Evolutionary conservation across 495 filamentous ascomycete genomes (phyloP), one percentile per base, ranked within the genome.

Genomic region (Talaromyces trachyspermus): DNA sequence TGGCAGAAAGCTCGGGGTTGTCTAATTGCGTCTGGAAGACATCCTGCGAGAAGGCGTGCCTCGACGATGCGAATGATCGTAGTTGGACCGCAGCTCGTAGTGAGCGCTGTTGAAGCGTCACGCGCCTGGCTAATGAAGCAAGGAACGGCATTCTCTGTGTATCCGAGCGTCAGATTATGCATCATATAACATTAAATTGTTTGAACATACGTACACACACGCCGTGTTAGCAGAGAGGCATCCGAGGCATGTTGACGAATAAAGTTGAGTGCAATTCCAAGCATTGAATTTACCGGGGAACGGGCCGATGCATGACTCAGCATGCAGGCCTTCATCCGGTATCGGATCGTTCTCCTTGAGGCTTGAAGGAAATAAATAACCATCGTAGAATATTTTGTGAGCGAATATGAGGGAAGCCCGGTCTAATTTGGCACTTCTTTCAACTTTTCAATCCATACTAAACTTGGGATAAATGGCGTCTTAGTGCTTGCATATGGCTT

Each of bases 21-120:
- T 75, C 59, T 2, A 69, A 50, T 49, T 75, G 74, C 9, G 75
- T 68, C 29, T 74, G 73, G 49, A 78, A 78, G 32, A 72, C 71
- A 47, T 76, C 68, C 47, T 67, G 65, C 0, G 26, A 36, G 49
- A 62, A 56, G 42, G 58, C 61, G 23, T 58, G 55, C 15, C 51
- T 54, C n/a, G 73, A 63, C 26, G 64, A 62, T 33, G 71, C 63
- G 49, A 70, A 68, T 5, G 63, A 53, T 25, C 69, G 65, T 41
- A 57, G 60, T 44, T 57, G 54, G 24, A 59, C 49, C 14, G 52
- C 57, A 23, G 53, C 57, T 17, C 54, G 60, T 48, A 59, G 57
- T 42, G 39, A 42, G 39, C 39, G 39, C 39, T 26, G 39, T n/a
- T 26, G 39, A 3, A 42, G 39, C 20, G 23, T 26, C 39, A 26